Evolutionary conservation across 305 asterid genomes (phyloP), one percentile per base, ranked within the genome.

Genomic region (Rubia peregrina): DNA sequence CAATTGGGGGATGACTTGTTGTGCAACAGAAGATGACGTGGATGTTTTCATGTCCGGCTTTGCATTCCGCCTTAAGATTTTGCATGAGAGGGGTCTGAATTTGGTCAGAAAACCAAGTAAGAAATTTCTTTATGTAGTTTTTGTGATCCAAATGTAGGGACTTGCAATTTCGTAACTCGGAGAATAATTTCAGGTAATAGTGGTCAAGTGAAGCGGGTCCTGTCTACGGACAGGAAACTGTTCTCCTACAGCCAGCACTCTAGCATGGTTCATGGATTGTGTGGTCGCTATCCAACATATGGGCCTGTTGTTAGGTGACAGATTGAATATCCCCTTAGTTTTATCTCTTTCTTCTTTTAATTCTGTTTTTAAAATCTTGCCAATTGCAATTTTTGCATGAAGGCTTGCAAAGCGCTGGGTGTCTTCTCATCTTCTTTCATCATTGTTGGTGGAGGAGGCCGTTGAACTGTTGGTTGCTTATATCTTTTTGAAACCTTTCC

Each of bases 361-460:
- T 61, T 30, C 22, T 46, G 33, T 40, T 16, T 30, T 71, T 5
- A 60, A 19, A 8, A 30, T 24, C 53, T 75, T 71, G 59, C 74
- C 61, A 46, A 64, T 30, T 55, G 63, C 40, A 40, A 67, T 73
- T 71, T 70, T 72, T 71, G 49, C n/a, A 51, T 87, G 59, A 77
- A 90, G 99, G 89, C 91, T 95, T 81, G 98, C 97, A 44, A 95
- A 95, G 83, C 96, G 99, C 57, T 95, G 99, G 99, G 90, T 91
- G 55, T 85, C 97, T 71, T 96, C 97, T 66, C 99, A 95, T 80
- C 86, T 95, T 57, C 86, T 95, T 57, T 95, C 99, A 24, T 74
- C 86, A 51, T 75, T 82, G 77, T 85, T 95, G 79, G 61, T 85
- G 22, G 98, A 90, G 81, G 99, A 91, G 84, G 93, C 95, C 24